phyloP scores from a whole-genome alignment of 352 stramenopile genomes.

The Globisporangium nunn region DNA sequence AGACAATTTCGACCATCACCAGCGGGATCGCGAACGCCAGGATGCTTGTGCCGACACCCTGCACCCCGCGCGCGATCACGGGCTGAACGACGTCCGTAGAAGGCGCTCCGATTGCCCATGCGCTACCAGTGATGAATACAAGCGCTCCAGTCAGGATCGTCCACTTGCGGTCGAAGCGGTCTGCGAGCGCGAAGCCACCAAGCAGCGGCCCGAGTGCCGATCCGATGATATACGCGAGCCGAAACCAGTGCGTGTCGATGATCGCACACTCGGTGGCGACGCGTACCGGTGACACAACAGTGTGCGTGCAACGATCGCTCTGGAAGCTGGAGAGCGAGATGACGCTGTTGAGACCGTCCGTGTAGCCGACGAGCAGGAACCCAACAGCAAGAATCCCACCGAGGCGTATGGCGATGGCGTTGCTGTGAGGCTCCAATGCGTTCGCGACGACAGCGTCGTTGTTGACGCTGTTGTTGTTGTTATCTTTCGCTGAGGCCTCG shows the following conservation, averaged over 20 bases:
- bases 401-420: not conserved
- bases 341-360: conserved; percentile 1
- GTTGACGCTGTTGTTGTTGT: not conserved
- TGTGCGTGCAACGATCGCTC: not conserved
- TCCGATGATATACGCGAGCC: not conserved
- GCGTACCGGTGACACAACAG: not conserved
- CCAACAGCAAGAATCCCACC: not conserved
- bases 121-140: not conserved
- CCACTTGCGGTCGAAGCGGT: not conserved
- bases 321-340: not conserved
- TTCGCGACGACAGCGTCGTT: not conserved
- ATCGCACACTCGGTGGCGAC: not conserved
- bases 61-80: not conserved
- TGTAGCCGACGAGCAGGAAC: not conserved
- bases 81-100: not conserved
- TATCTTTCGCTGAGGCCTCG: not conserved
- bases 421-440: not conserved
- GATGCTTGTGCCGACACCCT: not conserved
- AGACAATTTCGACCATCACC: not conserved
- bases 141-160: not conserved
- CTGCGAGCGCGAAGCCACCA: not conserved
- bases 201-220: not conserved
- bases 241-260: not conserved
- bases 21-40: conserved; percentile 1
- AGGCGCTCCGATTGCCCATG: not conserved